A percentile compares a stretch with the other conserved stretches of the same genome.
phyloP scores from a whole-genome alignment of 768 basidiomycete genomes.

The Naganishia randhawae region DNA sequence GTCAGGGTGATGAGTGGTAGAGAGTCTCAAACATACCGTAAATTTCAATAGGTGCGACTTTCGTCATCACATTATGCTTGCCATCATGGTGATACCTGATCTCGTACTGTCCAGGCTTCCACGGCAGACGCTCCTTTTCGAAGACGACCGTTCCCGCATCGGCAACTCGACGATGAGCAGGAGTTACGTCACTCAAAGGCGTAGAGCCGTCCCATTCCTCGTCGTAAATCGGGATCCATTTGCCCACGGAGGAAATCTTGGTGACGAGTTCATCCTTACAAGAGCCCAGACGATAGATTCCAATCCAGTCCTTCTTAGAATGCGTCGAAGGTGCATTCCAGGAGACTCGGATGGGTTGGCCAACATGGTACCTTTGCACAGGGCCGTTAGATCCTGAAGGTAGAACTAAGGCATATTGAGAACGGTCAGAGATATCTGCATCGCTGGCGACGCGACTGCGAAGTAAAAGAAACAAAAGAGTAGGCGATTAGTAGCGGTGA shows the following conservation, averaged over 20 bases:
- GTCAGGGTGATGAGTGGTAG: neutral
- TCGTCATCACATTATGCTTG: constrained; percentile 89
- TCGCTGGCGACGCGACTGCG: constrained; percentile 74
- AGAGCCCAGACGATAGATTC: constrained; percentile 70
- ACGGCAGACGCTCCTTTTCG: constrained; percentile 73
- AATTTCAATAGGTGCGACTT: constrained; percentile 81
- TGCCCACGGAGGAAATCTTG: constrained; percentile 74
- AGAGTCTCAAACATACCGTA: constrained; percentile 63
- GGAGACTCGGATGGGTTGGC: constrained; percentile 77
- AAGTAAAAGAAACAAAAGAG: neutral
- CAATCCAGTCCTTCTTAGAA: constrained; percentile 93
- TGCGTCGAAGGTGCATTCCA: constrained; percentile 86
- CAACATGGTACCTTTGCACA: constrained; percentile 69
- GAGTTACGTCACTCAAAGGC: constrained; percentile 51
- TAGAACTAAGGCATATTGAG: constrained; percentile 70
- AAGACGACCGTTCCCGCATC: constrained; percentile 66
- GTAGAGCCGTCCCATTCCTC: constrained; percentile 91
- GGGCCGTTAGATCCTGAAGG: constrained; percentile 55
- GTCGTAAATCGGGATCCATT: constrained; percentile 87
- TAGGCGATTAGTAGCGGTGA: neutral
- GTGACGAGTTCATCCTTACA: constrained; percentile 81
- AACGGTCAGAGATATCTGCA: constrained; percentile 70
- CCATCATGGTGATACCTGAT: constrained; percentile 82
- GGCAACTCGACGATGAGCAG: constrained; percentile 29
- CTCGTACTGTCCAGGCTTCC: constrained; percentile 83